Evolutionary conservation across 1,284 basidiomycete genomes (phyloP).

Genomic region (Mycena citricolor): DNA sequence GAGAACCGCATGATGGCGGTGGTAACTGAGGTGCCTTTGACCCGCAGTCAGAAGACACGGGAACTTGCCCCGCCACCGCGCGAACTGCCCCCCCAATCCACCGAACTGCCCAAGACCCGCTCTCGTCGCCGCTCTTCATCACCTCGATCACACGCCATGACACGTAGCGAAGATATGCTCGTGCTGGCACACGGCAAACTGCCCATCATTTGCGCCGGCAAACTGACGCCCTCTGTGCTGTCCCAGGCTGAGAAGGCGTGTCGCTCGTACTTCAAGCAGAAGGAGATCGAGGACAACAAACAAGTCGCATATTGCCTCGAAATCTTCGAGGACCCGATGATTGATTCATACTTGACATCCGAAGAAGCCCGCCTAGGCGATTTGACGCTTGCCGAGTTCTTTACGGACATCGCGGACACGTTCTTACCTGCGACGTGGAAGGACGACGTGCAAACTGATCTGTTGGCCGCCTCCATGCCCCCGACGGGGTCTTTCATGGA

Average conservation of each 20-base stretch:
- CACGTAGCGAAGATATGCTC: too few relatives aligned
- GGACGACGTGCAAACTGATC: background rate
- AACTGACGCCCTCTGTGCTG: background rate
- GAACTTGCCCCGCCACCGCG: too few relatives aligned
- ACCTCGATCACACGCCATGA: too few relatives aligned
- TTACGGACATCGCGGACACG: background rate
- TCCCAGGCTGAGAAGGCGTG: background rate
- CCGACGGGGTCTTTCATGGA: background rate
- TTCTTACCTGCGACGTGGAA: background rate
- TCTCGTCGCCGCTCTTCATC: too few relatives aligned
- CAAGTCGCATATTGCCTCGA: background rate
- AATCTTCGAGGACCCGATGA: background rate
- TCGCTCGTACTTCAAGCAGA: background rate
- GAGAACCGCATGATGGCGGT: too few relatives aligned
- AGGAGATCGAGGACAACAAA: background rate
- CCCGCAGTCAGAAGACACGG: too few relatives aligned
- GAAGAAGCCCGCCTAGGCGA: background rate
- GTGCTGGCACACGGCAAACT: too few relatives aligned
- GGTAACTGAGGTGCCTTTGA: too few relatives aligned
- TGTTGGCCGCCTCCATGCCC: background rate
- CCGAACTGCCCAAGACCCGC: too few relatives aligned
- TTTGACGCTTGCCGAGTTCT: background rate
- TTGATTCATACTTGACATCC: too few relatives aligned
- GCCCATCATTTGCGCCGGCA: constrained; percentile 1
- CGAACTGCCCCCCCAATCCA: too few relatives aligned